These are phyloP conservation scores for Populus deltoides DNA, from an alignment of 345 rosid genomes.

Conservation along the genomic window DNA sequence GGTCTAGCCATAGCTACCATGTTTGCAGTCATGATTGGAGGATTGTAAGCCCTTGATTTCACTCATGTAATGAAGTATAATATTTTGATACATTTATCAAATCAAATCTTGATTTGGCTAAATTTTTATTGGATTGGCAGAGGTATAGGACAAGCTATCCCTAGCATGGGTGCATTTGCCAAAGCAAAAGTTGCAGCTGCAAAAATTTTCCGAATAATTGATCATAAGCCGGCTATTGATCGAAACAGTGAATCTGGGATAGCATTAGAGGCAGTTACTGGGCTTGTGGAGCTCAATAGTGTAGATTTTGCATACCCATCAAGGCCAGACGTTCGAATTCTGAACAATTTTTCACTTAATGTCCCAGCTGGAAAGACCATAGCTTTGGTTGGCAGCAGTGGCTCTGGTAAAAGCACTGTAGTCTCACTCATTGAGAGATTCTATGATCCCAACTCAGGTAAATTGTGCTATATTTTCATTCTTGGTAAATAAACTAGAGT, in stretches of 20 bases:
- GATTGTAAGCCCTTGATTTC: slow-evolving; percentile 58
- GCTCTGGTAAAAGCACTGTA: slow-evolving; percentile 96
- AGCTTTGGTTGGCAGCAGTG: slow-evolving; percentile 97
- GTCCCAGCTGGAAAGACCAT: slow-evolving; percentile 95
- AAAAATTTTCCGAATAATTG: slow-evolving; percentile 74
- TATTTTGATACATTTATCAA: neutral
- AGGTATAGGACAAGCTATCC: slow-evolving; percentile 88
- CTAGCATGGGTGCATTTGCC: slow-evolving; percentile 87
- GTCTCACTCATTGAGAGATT: slow-evolving; percentile 94
- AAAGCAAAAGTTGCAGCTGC: slow-evolving; percentile 96
- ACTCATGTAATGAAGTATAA: neutral
- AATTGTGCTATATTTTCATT: neutral
- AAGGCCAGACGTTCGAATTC: slow-evolving; percentile 73
- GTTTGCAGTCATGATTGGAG: slow-evolving; percentile 98
- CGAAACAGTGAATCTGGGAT: slow-evolving; percentile 62
- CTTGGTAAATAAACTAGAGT: neutral
- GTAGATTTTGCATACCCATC: slow-evolving; percentile 91
- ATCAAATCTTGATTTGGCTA: neutral
- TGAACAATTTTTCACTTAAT: slow-evolving; percentile 65
- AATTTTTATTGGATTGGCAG: slow-evolving; percentile 33
- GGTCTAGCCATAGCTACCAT: slow-evolving; percentile 94
- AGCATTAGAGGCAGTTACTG: slow-evolving; percentile 67
- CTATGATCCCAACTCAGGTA: slow-evolving; percentile 90
- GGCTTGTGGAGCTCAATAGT: slow-evolving; percentile 71
- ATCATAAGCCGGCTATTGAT: slow-evolving; percentile 71